Evolutionary conservation across 495 filamentous ascomycete genomes (phyloP), one percentile per base, ranked within the genome.

Genomic region (Penicillium mononematosum): DNA sequence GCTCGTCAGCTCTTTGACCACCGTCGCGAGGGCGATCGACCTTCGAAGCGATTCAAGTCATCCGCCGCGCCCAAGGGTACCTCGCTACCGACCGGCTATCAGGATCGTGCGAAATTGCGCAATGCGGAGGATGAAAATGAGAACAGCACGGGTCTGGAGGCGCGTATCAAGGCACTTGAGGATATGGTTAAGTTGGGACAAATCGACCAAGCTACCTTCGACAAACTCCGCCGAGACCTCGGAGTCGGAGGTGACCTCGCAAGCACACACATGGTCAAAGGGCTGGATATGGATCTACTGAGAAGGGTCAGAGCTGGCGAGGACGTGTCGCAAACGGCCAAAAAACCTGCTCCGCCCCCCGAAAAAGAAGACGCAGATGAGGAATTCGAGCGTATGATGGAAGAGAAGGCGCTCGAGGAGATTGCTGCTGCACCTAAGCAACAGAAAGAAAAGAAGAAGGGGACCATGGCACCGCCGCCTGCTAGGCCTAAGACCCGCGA

Each of bases 201-300:
- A 73, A 92, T 96, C 56, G 87, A 91, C 54, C 77, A 82, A 61
- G 78, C 75, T 42, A 87, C 83, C 4, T 96, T 92, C 67, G 87
- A 90, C 50, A 83, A 81, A 59, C 68, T 94, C 42, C 77, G 85
- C 25, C 78, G 80, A 45, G 83, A 95, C 61, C 88, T 96, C 50
- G 74, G 75, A 1, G 85, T 91, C 4, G 92, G 92, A 3, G 93
- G 92, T 5, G 90, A 96, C 67, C 66, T 91, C 29, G 72, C 73
- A 3, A 88, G 86, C 62, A 93, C 89, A 36, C 89, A 95, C 79
- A 74, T 96, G 64, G 85, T 96, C 31, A 98, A 97, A 71, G 94
- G 94, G 2, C 71, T 98, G 56, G 95, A 98, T 72, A 88, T 87
- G 64, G 85, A 85, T 70, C 72, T 98, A 19, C 73, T 98, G 46